Percentiles rank a stretch among this genome's conserved stretches.
These are phyloP conservation scores for Dictyostelium discoideum DNA, from an alignment of 78 protist species.

Conservation along the genomic window dicty_2.7 NC_007088.5:5212001-5212500, in stretches of 20 bases:
- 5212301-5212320: conserved; percentile 6
- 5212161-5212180: neutral
- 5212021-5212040: neutral
- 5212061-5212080: conserved; percentile 5
- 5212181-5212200: too few species aligned
- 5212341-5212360: conserved; percentile 18
- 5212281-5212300: neutral
- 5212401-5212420: conserved; percentile 22
- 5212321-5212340: neutral
- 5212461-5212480: neutral
- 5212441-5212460: too few species aligned
- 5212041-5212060: neutral
- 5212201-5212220: neutral
- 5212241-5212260: too few species aligned
- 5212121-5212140: neutral
- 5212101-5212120: neutral
- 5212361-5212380: neutral
- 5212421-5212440: neutral
- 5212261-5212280: neutral
- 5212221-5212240: neutral
- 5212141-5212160: neutral
- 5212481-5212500: neutral
- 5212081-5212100: neutral
- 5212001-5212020: neutral
- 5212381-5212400: neutral